phyloP scores from a whole-genome alignment of 345 rosid genomes.

The Rhizophora apiculata region DNA sequence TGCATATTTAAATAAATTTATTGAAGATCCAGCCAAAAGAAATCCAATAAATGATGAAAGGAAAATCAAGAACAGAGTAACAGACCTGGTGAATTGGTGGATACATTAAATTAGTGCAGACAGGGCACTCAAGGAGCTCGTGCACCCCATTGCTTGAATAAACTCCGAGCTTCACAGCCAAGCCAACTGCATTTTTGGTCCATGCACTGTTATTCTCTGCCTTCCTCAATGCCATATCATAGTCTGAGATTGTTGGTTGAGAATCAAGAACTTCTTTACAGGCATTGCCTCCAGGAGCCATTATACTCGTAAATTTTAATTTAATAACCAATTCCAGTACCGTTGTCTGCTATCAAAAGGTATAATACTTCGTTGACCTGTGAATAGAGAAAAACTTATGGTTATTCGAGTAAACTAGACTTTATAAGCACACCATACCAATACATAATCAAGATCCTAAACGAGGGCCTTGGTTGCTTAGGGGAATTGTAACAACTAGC shows the following conservation, averaged over 20 bases:
- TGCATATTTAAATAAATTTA: too few species aligned
- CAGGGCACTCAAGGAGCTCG: constrained; percentile 35
- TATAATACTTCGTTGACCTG: constrained; percentile 20
- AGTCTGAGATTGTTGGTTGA: constrained; percentile 17
- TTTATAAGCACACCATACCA: background rate
- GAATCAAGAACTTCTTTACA: constrained; percentile 43
- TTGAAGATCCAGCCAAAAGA: background rate
- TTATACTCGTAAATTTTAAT: constrained; percentile 17
- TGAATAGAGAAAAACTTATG: background rate
- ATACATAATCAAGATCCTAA: too few species aligned
- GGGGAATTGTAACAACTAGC: too few species aligned
- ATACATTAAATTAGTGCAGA: constrained; percentile 34
- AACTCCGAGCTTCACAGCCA: constrained; percentile 35
- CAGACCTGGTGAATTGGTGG: constrained; percentile 34
- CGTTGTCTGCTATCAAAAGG: constrained; percentile 5
- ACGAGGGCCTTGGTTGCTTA: too few species aligned
- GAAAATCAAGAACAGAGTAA: background rate
- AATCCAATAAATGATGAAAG: background rate
- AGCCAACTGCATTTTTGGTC: constrained; percentile 21
- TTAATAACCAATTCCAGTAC: background rate
- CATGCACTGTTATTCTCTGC: constrained; percentile 23
- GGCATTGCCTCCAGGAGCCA: constrained; percentile 48
- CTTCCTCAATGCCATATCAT: constrained; percentile 18
- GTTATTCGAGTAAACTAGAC: background rate
- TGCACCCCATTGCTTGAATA: constrained; percentile 37